Evolutionary conservation across 1,284 basidiomycete species (phyloP), one percentile per base, ranked within the genome.

Genomic region (Naganishia albida): DNA sequence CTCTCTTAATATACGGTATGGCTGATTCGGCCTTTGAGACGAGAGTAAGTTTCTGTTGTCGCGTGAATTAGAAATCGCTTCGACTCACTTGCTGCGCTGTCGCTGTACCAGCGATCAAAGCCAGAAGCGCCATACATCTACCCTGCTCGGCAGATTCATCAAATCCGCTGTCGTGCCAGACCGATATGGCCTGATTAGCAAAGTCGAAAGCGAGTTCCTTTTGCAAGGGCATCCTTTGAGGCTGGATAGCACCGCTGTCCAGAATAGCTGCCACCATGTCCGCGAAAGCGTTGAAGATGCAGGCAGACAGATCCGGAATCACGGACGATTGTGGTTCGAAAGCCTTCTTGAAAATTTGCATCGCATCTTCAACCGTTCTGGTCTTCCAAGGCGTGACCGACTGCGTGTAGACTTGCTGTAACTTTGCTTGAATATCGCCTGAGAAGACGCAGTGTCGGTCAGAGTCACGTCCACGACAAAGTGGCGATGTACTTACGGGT

Each of bases 401-500:
- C 25, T 44, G n/a, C 20, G 23, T 20, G 13, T 73, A 64, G 23
- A 73, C 70, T 8, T 52, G n/a, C 25, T 18, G 57, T 13, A 50
- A 23, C 12, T 39, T 18, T 4, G 18, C 2, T 18, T 16, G 34
- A 1, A 49, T 60, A 3, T 40, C 46, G 18, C 40, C 57, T 60
- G 28, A 13, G 13, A 13, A 40, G 18, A 30, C 8, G 38, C 26
- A 6, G 4, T 23, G 30, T 60, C n/a, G 39, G 34, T 56, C 23
- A 15, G 16, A 16, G 15, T 25, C 7, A 13, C 30, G 18, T 20
- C 15, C 44, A 13, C 16, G 43, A 12, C 12, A 59, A 10, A 13
- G 13, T 4, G 26, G 15, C 44, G 16, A 25, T 20, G 3, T 38
- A 25, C 56, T 48, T 13, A 66, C 63, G 42, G 26, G 67, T 42